Evolutionary conservation across 2,329 filamentous ascomycete genomes (phyloP).

Genomic region (Aspergillus texensis): DNA sequence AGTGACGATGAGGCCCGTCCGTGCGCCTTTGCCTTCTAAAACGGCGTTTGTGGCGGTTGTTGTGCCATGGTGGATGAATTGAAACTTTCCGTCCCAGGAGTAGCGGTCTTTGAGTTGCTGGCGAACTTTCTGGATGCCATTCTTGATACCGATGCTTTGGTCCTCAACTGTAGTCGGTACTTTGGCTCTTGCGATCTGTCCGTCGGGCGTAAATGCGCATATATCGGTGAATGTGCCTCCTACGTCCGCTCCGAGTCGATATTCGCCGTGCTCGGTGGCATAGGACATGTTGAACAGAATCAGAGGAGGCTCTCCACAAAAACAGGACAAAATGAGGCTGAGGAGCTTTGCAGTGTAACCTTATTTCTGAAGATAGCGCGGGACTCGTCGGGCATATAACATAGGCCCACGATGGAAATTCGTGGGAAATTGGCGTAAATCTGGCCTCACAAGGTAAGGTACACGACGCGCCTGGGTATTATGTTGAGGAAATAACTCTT

Average conservation of each 20-base stretch:
- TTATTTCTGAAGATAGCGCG: neutral
- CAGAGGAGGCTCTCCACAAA: neutral
- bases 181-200: slow-evolving; percentile 49
- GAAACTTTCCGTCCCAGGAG: slow-evolving; percentile 49
- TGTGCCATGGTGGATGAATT: slow-evolving; percentile 55
- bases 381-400: neutral
- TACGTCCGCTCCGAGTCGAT: slow-evolving; percentile 30
- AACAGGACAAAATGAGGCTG: neutral
- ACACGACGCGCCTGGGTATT: neutral
- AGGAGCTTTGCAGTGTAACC: neutral
- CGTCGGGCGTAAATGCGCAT: slow-evolving; percentile 50
- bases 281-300: neutral
- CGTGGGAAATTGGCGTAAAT: neutral
- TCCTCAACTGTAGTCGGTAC: slow-evolving; percentile 50
- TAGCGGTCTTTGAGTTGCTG: slow-evolving; percentile 42
- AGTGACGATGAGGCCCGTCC: slow-evolving; percentile 51
- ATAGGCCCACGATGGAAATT: neutral
- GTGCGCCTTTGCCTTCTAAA: slow-evolving; percentile 54
- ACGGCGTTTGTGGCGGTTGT: slow-evolving; percentile 55
- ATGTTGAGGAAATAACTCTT: neutral
- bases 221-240: slow-evolving; percentile 53
- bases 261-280: neutral
- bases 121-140: slow-evolving; percentile 49
- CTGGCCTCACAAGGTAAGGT: neutral
- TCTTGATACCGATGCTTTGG: slow-evolving; percentile 52